Percentiles rank a stretch among this genome's conserved stretches.
These are phyloP conservation scores for Boletus tylopilopsis DNA, from an alignment of 768 basidiomycete species.

Conservation along the genomic window DNA sequence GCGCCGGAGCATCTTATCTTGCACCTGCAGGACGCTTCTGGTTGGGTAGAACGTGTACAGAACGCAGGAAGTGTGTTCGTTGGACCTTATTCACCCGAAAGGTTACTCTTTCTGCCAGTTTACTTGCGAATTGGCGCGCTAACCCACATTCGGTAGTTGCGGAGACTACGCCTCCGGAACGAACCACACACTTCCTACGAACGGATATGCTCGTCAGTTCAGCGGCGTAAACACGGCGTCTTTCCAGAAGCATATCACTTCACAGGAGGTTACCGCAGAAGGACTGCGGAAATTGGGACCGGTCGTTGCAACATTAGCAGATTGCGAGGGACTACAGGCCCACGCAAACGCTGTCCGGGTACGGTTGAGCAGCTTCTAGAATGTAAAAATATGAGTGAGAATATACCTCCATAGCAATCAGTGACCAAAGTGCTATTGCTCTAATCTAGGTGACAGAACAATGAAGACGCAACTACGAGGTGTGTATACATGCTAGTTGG, in stretches of 20 bases:
- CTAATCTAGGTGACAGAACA: slow-evolving; percentile 9
- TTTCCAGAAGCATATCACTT: slow-evolving; percentile 99
- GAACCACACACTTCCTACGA: slow-evolving; percentile 96
- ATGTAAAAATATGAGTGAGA: background rate
- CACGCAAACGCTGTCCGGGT: slow-evolving; percentile 96
- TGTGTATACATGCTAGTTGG: slow-evolving; percentile 50
- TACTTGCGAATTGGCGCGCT: slow-evolving; percentile 1
- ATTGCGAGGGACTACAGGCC: slow-evolving; percentile 91
- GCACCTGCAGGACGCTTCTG: slow-evolving; percentile 72
- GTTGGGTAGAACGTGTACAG: slow-evolving; percentile 60
- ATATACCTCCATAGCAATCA: background rate
- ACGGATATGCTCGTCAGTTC: slow-evolving; percentile 96
- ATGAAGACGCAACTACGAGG: slow-evolving; percentile 9
- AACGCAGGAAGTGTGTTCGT: slow-evolving; percentile 98
- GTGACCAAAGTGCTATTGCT: slow-evolving; percentile 15
- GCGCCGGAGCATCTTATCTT: slow-evolving; percentile 97
- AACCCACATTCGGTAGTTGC: slow-evolving; percentile 51
- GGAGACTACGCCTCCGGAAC: slow-evolving; percentile 99
- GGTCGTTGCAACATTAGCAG: slow-evolving; percentile 82
- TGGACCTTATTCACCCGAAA: slow-evolving; percentile 92
- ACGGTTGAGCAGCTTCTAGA: slow-evolving; percentile 43
- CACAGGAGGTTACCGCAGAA: slow-evolving; percentile 80
- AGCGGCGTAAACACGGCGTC: slow-evolving; percentile 96
- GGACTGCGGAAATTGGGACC: slow-evolving; percentile 83
- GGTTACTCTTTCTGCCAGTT: slow-evolving; percentile 44